These are phyloP conservation scores for Fusarium sp. DNA, from an alignment of 2,329 filamentous ascomycete species.

Conservation along the genomic window DNA sequence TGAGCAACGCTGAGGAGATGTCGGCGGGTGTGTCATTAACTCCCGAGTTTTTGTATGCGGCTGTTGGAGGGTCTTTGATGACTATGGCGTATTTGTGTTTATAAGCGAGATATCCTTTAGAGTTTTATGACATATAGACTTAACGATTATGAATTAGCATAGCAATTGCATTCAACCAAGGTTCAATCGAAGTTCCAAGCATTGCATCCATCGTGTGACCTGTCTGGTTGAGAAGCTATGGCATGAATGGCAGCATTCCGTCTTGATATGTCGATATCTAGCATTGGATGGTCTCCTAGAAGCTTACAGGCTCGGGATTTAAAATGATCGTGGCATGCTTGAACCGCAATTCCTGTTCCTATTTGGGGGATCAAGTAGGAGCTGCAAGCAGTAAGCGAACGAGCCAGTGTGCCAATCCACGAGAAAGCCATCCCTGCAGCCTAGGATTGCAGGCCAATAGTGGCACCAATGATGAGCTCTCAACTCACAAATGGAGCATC, in stretches of 20 bases:
- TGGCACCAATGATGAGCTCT: background rate
- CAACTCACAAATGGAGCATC: background rate
- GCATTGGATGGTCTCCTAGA: background rate
- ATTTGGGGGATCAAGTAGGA: background rate
- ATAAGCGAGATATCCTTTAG: background rate
- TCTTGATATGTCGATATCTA: background rate
- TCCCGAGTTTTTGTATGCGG: background rate
- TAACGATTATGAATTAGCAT: conserved; percentile 6
- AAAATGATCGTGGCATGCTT: background rate
- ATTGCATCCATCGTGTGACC: background rate
- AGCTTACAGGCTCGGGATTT: background rate
- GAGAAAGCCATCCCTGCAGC: background rate
- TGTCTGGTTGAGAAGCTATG: background rate
- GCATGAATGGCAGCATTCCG: background rate
- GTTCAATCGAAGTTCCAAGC: background rate
- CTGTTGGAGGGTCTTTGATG: conserved; percentile 10
- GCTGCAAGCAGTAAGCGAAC: background rate
- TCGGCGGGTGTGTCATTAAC: background rate
- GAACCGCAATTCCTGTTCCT: background rate
- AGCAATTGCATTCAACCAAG: background rate
- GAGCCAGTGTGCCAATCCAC: background rate
- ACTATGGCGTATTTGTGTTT: conserved; percentile 16
- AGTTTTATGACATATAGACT: conserved; percentile 4
- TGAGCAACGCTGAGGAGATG: background rate
- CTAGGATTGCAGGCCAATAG: background rate